These are phyloP conservation scores for Peniophora sp. DNA, from an alignment of 1,284 basidiomycete genomes.

Conservation along the genomic window DNA sequence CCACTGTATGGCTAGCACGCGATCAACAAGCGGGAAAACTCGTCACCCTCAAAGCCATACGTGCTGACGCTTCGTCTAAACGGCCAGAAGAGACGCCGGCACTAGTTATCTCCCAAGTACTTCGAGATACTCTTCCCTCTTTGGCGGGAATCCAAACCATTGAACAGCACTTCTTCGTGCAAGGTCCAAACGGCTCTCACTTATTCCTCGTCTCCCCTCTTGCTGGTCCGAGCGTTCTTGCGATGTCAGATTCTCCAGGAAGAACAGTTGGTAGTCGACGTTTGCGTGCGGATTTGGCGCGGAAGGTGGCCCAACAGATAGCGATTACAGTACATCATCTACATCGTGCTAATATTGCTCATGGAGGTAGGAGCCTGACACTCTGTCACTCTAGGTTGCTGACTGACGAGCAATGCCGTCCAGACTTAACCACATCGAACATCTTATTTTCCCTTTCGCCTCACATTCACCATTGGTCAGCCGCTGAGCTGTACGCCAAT, in stretches of 20 bases:
- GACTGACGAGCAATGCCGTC: no score
- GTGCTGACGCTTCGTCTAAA: slow-evolving; percentile 20
- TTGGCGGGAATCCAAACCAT: slow-evolving; percentile 14
- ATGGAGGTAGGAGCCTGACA: no score
- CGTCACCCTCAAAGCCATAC: slow-evolving; percentile 27
- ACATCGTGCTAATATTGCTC: slow-evolving; percentile 12
- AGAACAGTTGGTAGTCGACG: slow-evolving; percentile 17
- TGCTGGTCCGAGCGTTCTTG: no score
- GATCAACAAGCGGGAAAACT: slow-evolving; percentile 17
- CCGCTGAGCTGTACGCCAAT: slow-evolving; percentile 19
- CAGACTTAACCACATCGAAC: slow-evolving; percentile 11
- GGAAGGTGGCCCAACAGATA: slow-evolving; percentile 22
- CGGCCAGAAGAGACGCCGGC: slow-evolving; percentile 16
- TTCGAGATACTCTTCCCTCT: slow-evolving; percentile 7
- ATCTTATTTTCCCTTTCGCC: slow-evolving; percentile 22
- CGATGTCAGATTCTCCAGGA: no score
- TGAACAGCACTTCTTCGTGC: slow-evolving; percentile 20
- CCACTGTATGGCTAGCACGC: slow-evolving; percentile 32
- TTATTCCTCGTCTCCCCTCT: no score
- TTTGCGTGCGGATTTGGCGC: slow-evolving; percentile 19
- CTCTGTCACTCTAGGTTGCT: not conserved
- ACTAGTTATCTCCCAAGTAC: slow-evolving; percentile 15
- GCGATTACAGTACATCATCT: slow-evolving; percentile 17
- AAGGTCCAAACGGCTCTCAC: slow-evolving; percentile 17
- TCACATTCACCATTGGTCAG: slow-evolving; percentile 21